Percentiles rank a stretch among this genome's conserved stretches.
Evolutionary conservation across 1,284 basidiomycete genomes (phyloP).

Genomic region (Cutaneotrichosporon daszewskae): DNA sequence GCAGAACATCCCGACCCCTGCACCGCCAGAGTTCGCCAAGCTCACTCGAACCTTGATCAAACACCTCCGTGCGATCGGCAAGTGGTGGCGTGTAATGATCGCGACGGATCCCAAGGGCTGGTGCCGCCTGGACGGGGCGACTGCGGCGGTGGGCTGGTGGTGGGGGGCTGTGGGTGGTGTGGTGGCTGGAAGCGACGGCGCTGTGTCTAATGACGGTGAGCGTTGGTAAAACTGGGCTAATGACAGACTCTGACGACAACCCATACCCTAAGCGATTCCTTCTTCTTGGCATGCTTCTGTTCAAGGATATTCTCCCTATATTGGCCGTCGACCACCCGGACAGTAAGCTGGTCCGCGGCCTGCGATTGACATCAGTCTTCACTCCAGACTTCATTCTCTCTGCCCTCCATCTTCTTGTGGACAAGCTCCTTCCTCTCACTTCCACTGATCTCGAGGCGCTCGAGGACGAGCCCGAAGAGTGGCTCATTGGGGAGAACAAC

Average conservation of each 20-base stretch:
- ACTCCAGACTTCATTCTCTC: constrained; percentile 68
- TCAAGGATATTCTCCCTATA: constrained; percentile 61
- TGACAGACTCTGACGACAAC: constrained; percentile 29
- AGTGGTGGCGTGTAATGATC: constrained; percentile 46
- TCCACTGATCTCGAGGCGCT: constrained; percentile 69
- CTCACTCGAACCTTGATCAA: constrained; percentile 36
- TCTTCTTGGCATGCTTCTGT: constrained; percentile 78
- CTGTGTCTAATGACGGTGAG: constrained; percentile 44
- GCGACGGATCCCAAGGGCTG: constrained; percentile 44
- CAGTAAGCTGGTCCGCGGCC: constrained; percentile 25
- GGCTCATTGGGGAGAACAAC: constrained; percentile 70
- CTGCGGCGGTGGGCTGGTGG: constrained; percentile 46
- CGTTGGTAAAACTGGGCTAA: not conserved
- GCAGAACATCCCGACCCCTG: constrained; percentile 11
- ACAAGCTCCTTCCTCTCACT: constrained; percentile 74
- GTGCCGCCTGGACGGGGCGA: constrained; percentile 37
- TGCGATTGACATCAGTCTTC: constrained; percentile 53
- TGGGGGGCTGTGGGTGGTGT: constrained; percentile 46
- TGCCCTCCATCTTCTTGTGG: constrained; percentile 70
- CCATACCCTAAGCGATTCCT: constrained; percentile 56
- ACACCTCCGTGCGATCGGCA: constrained; percentile 44
- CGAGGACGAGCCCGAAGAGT: constrained; percentile 81
- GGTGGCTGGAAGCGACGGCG: constrained; percentile 38
- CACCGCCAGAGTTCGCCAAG: constrained; percentile 19
- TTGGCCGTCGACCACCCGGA: constrained; percentile 40